Evolutionary conservation across 805 yeast species (phyloP).

Genomic region (Wickerhamiella galacta): DNA sequence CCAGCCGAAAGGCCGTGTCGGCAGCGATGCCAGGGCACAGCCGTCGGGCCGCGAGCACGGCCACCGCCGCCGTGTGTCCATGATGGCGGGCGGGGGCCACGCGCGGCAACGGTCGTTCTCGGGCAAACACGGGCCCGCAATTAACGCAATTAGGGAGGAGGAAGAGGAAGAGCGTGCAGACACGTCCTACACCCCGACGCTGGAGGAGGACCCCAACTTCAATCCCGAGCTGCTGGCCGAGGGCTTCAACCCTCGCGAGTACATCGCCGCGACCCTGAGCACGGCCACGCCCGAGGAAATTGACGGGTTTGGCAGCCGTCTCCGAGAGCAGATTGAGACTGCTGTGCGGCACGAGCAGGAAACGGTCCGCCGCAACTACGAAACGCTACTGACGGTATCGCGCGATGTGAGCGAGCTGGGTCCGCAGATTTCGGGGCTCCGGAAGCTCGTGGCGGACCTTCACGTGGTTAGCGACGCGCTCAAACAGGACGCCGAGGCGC

Average conservation of each 20-base stretch:
- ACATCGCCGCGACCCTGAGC: slow-evolving; percentile 8
- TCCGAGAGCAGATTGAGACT: slow-evolving; percentile 9
- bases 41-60: slow-evolving; percentile 8
- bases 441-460: slow-evolving; percentile 43
- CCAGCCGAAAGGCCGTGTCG: neutral
- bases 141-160: too few species aligned
- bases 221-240: too few species aligned
- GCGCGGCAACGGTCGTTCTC: neutral
- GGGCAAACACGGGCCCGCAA: too few species aligned
- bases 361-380: slow-evolving; percentile 18
- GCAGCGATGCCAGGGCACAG: neutral
- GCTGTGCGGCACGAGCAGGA: slow-evolving; percentile 14
- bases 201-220: too few species aligned
- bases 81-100: neutral
- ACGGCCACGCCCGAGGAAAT: slow-evolving; percentile 10
- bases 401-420: slow-evolving; percentile 48
- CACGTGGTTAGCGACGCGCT: slow-evolving; percentile 43
- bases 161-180: too few species aligned
- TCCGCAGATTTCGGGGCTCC: slow-evolving; percentile 42
- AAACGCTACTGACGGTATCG: slow-evolving; percentile 20
- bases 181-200: too few species aligned
- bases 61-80: slow-evolving; percentile 1
- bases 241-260: too few species aligned
- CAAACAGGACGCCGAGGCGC: slow-evolving; percentile 38
- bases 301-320: slow-evolving; percentile 9